Base-by-base conservation (phyloP, 257 asterid species). In the Lycium barbarum region DNA sequence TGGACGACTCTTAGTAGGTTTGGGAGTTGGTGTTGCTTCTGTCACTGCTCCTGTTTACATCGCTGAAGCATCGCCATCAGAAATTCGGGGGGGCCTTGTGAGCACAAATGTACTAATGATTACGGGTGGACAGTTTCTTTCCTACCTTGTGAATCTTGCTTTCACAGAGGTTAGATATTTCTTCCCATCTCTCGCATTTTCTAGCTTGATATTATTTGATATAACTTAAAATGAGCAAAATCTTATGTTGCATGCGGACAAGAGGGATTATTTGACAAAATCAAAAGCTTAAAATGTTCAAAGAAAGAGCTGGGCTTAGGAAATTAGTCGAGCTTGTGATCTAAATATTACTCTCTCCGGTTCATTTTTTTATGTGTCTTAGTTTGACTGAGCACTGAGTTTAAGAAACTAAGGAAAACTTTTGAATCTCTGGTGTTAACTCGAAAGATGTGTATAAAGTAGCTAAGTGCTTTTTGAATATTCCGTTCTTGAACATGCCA, bases 31-130 rank as follows among this genome's bases (percentile, higher is more conserved):
- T 83, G 96, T 95, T 87, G 98, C 99, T 72, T 96, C 99, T 66
- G 95, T 96, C 54, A 95, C 98, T 84, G 98, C 99, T 89, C 98
- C 99, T 66, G 95, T 94, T 36, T 96, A 96, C 86, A 96, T 96
- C 70, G 97, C 99, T 18, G 99, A 96, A 90, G 97, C 96, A 62
- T 86, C 99, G 63, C 99, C 98, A 2, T 93, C 95, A 20, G 99
- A 96, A 89, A 93, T 96, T 72, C 88, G 99, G 85, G 99, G 98
- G 86, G 97, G 97, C 88, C 95, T 96, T 86, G 99, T 96, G 63
- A 93, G 98, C 92, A 93, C 99, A 22, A 96, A 96, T 85, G 98
- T 96, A 79, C 95, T 96, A 66, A 96, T 96, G 99, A 95, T 96
- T 81, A 96, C 98, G 82, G 97, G 99, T 80, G 99, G 99, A 89